Base-by-base conservation (phyloP, 1,284 basidiomycete species). In the Butyriboletus appendiculatus region DNA sequence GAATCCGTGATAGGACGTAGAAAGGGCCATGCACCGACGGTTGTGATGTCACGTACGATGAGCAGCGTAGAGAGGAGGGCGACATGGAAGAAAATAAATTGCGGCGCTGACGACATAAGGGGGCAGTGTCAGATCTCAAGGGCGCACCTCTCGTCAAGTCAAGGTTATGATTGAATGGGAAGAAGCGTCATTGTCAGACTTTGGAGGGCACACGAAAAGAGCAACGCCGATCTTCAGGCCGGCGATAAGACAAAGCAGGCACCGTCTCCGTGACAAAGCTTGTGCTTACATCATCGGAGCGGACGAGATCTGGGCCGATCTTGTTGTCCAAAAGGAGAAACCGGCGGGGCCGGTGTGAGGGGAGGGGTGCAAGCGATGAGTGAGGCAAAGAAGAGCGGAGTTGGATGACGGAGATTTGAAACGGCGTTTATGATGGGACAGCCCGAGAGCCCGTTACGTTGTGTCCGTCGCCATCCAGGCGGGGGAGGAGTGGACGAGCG, bases 371-470 rank as follows among this genome's bases (percentile, higher is more conserved):
- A n/a, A n/a, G n/a, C n/a, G n/a, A n/a, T n/a, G n/a, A n/a, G n/a
- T n/a, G n/a, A n/a, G n/a, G n/a, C n/a, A n/a, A n/a, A 24, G 24
- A 24, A 24, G 24, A 24, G 24, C 24, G 28, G 26, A 26, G 26
- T 26, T 26, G 26, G 5, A 8, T 5, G 26, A 26, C 53, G 45
- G 55, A 49, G 37, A 50, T 47, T 55, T 66, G 44, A 65, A 48
- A 64, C 65, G 62, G 65, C 62, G 62, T 63, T 65, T 64, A 55
- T 50, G 57, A 48, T 20, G 26, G 14, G 24, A 24, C 24, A 26
- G 26, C 26, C 26, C 26, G 24, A 24, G 24, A 24, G 3, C 43
- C 16, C 5, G 35, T 28, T 10, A 28, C 28, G 28, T 28, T 28
- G 28, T 28, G 10, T 12, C 16, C 4, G 39, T 24, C 22, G 22